phyloP scores from a whole-genome alignment of 345 rosid genomes.

The Diplotaxis tenuifolia region DNA sequence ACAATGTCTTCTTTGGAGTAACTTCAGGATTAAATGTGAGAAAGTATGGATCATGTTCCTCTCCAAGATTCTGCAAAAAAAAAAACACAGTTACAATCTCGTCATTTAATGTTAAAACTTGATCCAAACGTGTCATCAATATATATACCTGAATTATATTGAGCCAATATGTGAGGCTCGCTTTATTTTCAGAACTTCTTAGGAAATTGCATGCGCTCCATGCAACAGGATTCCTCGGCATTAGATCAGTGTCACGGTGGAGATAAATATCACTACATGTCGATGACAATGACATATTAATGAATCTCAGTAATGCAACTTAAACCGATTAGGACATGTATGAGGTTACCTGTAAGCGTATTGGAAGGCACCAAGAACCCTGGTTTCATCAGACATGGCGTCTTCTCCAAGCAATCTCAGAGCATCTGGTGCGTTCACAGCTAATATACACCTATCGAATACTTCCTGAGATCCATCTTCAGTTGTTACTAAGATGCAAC shows the following conservation, averaged over 20 bases:
- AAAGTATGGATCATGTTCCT: slow-evolving; percentile 54
- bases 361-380: slow-evolving; percentile 76
- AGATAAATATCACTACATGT: slow-evolving; percentile 63
- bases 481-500: slow-evolving; percentile 45
- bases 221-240: slow-evolving; percentile 71
- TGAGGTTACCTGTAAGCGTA: slow-evolving; percentile 54
- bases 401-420: slow-evolving; percentile 53
- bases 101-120: not conserved
- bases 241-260: slow-evolving; percentile 62
- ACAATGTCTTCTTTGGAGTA: slow-evolving; percentile 51
- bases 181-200: slow-evolving; percentile 48
- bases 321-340: not conserved
- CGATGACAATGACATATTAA: slow-evolving; percentile 9
- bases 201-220: slow-evolving; percentile 87
- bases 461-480: slow-evolving; percentile 46
- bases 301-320: not conserved
- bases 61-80: slow-evolving; percentile 59
- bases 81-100: not conserved
- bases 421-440: slow-evolving; percentile 67
- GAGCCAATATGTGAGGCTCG: slow-evolving; percentile 81
- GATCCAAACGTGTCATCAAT: not conserved
- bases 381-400: slow-evolving; percentile 59
- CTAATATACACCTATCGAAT: slow-evolving; percentile 51
- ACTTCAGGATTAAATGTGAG: slow-evolving; percentile 65
- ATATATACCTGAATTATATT: slow-evolving; percentile 65